phyloP scores from a whole-genome alignment of 805 yeast genomes.

The Yamadazyma nakazawae region DNA sequence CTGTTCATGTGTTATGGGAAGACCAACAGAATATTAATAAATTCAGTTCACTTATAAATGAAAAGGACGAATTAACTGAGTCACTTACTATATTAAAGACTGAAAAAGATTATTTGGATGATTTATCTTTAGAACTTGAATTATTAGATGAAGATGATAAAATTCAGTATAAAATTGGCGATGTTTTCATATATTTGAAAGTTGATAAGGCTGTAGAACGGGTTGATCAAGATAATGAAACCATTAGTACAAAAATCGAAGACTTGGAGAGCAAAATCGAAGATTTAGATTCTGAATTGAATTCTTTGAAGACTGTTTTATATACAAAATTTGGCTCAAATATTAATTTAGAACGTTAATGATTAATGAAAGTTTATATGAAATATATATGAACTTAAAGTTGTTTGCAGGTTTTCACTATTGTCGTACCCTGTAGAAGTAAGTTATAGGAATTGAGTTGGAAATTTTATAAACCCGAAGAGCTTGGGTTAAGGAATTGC shows the following conservation, averaged over 20 bases:
- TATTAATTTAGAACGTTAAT: slow-evolving; percentile 72
- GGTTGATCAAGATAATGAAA: slow-evolving; percentile 60
- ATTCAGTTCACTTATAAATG: slow-evolving; percentile 77
- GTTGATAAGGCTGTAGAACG: slow-evolving; percentile 65
- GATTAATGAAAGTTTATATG: not conserved
- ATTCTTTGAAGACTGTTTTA: slow-evolving; percentile 62
- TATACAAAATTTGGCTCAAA: slow-evolving; percentile 88
- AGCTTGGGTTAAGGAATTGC: too few species aligned
- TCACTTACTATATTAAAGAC: slow-evolving; percentile 48
- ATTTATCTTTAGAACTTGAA: slow-evolving; percentile 80
- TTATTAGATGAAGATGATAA: slow-evolving; percentile 72
- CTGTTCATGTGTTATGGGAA: slow-evolving; percentile 65
- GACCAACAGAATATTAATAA: slow-evolving; percentile 89
- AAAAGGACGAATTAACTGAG: slow-evolving; percentile 56
- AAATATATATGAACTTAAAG: not conserved
- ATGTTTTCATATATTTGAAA: slow-evolving; percentile 65
- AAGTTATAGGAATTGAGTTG: too few species aligned
- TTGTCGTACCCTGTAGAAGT: not conserved
- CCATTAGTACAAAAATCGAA: slow-evolving; percentile 48
- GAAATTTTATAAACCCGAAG: too few species aligned
- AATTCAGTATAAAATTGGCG: slow-evolving; percentile 79
- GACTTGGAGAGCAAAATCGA: slow-evolving; percentile 46
- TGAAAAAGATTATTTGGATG: slow-evolving; percentile 87
- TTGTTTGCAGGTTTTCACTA: not conserved
- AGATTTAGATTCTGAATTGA: slow-evolving; percentile 51